Conservation (phyloP, 805 yeast genomes). For the Brettanomyces bruxellensis region DNA sequence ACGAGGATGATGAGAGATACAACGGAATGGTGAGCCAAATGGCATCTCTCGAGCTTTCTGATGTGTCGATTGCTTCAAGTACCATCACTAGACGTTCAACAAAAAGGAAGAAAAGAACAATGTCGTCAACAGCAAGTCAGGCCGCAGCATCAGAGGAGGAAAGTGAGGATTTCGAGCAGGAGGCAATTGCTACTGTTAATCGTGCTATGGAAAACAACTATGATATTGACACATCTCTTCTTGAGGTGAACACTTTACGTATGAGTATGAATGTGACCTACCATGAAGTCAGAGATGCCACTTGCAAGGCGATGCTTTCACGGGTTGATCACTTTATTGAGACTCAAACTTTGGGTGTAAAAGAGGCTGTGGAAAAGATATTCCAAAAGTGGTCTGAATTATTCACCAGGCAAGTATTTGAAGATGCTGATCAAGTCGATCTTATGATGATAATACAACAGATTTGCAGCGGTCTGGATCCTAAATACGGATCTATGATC, state of each 20-base stretch:
- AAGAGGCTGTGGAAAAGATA: conserved; percentile 68
- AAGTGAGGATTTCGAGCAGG: conserved; percentile 68
- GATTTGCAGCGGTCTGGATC: conserved; percentile 32
- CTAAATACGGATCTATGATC: conserved; percentile 40
- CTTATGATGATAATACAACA: conserved; percentile 45
- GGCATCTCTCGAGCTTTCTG: conserved; percentile 34
- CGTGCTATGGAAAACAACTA: conserved; percentile 91
- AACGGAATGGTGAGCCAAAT: conserved; percentile 36
- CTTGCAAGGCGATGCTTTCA: conserved; percentile 59
- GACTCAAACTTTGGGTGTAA: conserved; percentile 68
- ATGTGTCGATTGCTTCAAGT: conserved; percentile 40
- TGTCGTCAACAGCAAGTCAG: conserved; percentile 26
- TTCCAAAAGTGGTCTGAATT: conserved; percentile 77
- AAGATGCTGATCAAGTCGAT: conserved; percentile 67
- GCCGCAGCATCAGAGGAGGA: conserved; percentile 31
- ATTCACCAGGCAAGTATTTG: conserved; percentile 80
- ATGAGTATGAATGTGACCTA: conserved; percentile 97
- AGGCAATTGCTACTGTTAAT: conserved; percentile 89
- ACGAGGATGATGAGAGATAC: conserved; percentile 41
- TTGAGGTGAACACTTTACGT: conserved; percentile 88
- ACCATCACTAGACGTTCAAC: conserved; percentile 25
- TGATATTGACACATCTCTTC: conserved; percentile 83
- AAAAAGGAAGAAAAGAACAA: conserved; percentile 29
- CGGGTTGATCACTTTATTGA: conserved; percentile 66
- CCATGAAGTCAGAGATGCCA: conserved; percentile 83